Evolutionary conservation across 169 alveolate species (phyloP), one percentile per base, ranked within the genome.

Genomic region (Cryptosporidium parvum): DNA sequence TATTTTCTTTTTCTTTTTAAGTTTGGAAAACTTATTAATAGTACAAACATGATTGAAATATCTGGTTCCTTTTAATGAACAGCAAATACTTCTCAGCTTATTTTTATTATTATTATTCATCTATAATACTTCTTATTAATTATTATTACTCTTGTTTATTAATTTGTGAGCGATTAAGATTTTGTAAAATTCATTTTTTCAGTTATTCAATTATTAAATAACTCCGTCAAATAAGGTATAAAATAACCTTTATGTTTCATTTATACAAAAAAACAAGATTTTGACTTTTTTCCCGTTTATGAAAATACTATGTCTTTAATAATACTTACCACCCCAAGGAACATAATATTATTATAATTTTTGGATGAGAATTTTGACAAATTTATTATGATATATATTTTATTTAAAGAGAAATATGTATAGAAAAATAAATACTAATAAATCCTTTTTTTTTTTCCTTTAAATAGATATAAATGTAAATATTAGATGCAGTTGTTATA

Each of bases 21-120:
- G 9, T 8, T 44, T 65, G 12, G 2, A 51, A 65, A 65, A 65
- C 72, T 65, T 16, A 65, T 31, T 31, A 65, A 37, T 33, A 37
- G 8, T 31, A 8, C 4, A 18, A 65, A 3, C 48, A 65, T 14
- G 33, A 56, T 56, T 23, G 26, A 37, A 7, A 18, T 65, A 65
- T 65, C 29, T 31, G 52, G 51, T 31, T 65, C 72, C 5, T 37
- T 33, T 31, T 31, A 65, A 51, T 65, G 72, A 65, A 65, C 72
- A 18, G 33, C 72, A 65, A 65, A 65, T 37, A 37, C 44, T 33
- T 33, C 21, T 33, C 21, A 10, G 31, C 72, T 33, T 65, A 23
- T 56, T 56, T 26, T 26, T 26, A 26, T 0, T 26, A 26, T 35
- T 56, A 56, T 56, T 21, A 56, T 26, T 56, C 67, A 48, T 56